phyloP scores from a whole-genome alignment of 345 rosid species.

The Salix viminalis region DNA sequence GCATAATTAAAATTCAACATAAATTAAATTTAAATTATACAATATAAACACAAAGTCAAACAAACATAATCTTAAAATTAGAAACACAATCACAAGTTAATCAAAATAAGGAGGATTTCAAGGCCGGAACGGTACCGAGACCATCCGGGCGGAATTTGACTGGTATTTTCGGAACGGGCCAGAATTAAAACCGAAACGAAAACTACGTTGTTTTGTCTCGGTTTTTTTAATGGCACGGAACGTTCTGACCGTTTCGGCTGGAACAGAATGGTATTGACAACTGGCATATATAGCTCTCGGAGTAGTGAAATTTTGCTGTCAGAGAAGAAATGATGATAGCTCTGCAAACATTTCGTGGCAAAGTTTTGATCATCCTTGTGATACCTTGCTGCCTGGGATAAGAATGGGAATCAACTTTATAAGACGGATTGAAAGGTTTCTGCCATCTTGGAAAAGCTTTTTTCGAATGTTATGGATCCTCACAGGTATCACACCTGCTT shows the following conservation, averaged over 20 bases:
- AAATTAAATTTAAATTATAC: no score
- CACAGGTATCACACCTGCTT: background rate
- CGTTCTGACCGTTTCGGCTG: accelerated
- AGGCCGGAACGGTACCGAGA: no score
- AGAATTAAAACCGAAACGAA: no score
- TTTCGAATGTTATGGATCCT: background rate
- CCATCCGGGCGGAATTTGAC: no score
- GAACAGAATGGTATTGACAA: no score
- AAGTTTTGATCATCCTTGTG: background rate
- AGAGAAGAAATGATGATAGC: background rate
- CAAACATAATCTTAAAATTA: no score
- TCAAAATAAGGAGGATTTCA: no score
- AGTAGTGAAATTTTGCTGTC: background rate
- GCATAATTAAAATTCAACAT: no score
- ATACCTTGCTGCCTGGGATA: background rate
- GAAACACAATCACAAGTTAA: no score
- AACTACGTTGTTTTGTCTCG: accelerated
- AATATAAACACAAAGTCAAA: no score
- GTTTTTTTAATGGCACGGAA: no score
- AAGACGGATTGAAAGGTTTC: background rate
- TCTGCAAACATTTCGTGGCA: background rate
- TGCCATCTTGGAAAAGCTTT: background rate
- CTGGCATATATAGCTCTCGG: background rate
- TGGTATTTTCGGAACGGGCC: accelerated
- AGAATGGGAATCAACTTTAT: background rate